Percentiles rank a stretch among this genome's conserved stretches.
These are phyloP conservation scores for Volutella citrinella DNA, from an alignment of 2,329 filamentous ascomycete species.

Conservation along the genomic window DNA sequence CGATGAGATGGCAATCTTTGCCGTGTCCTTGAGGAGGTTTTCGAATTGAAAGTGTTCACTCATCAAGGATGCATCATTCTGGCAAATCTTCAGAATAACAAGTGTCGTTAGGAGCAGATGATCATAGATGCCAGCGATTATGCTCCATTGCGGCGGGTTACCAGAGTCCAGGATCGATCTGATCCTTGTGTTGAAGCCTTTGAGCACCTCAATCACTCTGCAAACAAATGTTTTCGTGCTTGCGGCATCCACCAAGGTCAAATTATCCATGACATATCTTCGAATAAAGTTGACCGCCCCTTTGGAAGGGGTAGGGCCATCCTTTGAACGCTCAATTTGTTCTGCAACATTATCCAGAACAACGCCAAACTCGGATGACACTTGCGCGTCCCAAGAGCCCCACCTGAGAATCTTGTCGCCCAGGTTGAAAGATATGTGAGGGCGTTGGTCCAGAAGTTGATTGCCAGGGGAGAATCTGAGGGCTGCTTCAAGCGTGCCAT, in stretches of 20 bases:
- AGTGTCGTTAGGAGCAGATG: constrained; percentile 31
- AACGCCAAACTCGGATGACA: constrained; percentile 60
- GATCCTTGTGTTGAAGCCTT: constrained; percentile 36
- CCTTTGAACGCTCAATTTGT: constrained; percentile 28
- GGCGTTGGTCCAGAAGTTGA: constrained; percentile 27
- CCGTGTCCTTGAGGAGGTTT: constrained; percentile 42
- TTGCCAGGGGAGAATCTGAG: constrained; percentile 28
- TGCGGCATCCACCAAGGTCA: constrained; percentile 36
- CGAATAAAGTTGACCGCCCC: constrained; percentile 44
- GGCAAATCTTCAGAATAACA: constrained; percentile 42
- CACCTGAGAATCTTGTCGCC: constrained; percentile 50
- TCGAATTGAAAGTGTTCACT: constrained; percentile 45
- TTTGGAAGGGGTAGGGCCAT: constrained; percentile 16
- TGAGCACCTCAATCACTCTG: constrained; percentile 42
- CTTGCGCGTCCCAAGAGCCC: constrained; percentile 54
- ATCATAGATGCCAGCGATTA: constrained; percentile 26
- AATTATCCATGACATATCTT: constrained; percentile 42
- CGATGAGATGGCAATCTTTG: constrained; percentile 34
- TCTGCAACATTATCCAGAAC: constrained; percentile 58
- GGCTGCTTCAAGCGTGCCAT: constrained; percentile 44
- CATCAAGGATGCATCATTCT: constrained; percentile 28
- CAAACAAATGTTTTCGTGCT: constrained; percentile 40
- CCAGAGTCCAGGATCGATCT: constrained; percentile 10
- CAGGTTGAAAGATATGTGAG: constrained; percentile 41
- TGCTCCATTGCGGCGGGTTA: constrained; percentile 3